A percentile compares a stretch with the other conserved stretches of the same genome.
Conservation (phyloP, 2,329 filamentous ascomycete species). For the Dryadomyces quercus-mongolicae region DNA sequence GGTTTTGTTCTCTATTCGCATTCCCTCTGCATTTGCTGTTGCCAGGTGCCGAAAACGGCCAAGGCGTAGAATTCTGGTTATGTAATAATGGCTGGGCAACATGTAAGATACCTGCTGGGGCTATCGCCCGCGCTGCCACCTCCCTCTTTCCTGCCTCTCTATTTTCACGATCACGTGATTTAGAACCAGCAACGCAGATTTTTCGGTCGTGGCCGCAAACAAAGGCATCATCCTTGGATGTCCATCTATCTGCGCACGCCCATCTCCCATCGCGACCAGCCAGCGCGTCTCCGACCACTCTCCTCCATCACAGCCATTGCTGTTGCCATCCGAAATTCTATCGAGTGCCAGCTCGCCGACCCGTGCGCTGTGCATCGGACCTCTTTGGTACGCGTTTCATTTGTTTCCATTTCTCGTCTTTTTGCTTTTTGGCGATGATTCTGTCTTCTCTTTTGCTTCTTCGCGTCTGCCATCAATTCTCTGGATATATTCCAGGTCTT, state of each 20-base stretch:
- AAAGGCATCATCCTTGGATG: background rate
- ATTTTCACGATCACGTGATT: background rate
- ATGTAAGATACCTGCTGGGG: background rate
- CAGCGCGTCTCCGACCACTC: background rate
- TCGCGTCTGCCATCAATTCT: background rate
- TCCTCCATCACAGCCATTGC: background rate
- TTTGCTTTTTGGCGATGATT: background rate
- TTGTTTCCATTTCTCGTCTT: background rate
- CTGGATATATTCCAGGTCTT: no score
- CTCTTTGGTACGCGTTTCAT: background rate
- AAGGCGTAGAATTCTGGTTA: background rate
- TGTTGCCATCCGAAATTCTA: background rate
- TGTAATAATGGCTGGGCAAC: background rate
- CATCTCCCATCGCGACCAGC: background rate
- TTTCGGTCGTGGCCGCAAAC: background rate
- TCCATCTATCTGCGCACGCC: background rate
- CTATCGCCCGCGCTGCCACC: background rate
- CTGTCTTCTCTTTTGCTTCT: background rate
- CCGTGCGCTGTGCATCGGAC: background rate
- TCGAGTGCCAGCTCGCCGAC: background rate
- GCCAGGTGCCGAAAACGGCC: no score
- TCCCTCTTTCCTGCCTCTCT: background rate
- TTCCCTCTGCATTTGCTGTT: no score
- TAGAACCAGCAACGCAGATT: conserved; percentile 1
- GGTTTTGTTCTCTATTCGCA: no score